These are phyloP conservation scores for Lachancea dasiensis DNA, from an alignment of 805 yeast genomes.

Conservation along the genomic window DNA sequence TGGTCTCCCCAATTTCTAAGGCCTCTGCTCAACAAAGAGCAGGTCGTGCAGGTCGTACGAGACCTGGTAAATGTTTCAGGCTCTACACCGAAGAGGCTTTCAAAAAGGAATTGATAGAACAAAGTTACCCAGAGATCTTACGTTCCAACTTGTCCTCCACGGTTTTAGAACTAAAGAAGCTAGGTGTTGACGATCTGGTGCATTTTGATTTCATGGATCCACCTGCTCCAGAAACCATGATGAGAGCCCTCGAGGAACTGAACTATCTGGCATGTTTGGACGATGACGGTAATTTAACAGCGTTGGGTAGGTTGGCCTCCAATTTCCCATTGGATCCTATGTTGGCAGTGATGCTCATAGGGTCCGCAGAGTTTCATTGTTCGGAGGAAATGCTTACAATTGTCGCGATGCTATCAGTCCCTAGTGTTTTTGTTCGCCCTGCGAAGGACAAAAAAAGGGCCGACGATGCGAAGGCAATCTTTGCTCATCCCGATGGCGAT, in stretches of 20 bases:
- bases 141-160: conserved; percentile 88
- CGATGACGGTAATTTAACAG: conserved; percentile 86
- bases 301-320: conserved; percentile 84
- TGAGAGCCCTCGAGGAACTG: conserved; percentile 95
- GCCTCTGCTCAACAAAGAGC: conserved; percentile 98
- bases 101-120: conserved; percentile 87
- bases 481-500: conserved; percentile 94
- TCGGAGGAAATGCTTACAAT: conserved; percentile 84
- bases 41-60: conserved; percentile 99
- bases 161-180: conserved; percentile 85
- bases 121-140: conserved; percentile 92
- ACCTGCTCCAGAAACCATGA: conserved; percentile 99
- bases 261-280: conserved; percentile 85
- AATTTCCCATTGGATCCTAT: conserved; percentile 94
- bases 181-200: conserved; percentile 92
- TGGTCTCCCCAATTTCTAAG: conserved; percentile 93
- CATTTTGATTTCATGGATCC: conserved; percentile 99
- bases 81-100: conserved; percentile 95
- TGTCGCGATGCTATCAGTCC: conserved; percentile 87
- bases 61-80: conserved; percentile 97
- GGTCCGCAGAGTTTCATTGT: conserved; percentile 78
- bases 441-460: conserved; percentile 81
- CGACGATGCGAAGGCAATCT: conserved; percentile 79
- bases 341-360: conserved; percentile 87
- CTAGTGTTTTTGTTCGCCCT: conserved; percentile 92